Base-by-base conservation (phyloP, 805 yeast genomes). In the Wickerhamomyces xylosicus region DNA sequence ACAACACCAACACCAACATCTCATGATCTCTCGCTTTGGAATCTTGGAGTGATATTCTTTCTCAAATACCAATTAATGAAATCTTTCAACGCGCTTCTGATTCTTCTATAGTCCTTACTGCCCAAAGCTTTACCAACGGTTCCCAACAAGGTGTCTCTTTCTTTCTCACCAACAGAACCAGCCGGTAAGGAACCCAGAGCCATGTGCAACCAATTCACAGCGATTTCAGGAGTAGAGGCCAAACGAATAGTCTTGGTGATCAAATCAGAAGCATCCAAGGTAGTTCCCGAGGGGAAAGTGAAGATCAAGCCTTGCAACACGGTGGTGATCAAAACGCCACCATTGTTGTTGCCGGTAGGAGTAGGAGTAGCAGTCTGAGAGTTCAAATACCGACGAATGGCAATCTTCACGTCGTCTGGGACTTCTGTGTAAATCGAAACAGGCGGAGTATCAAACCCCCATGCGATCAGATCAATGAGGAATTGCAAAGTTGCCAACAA, bases 371-470 rank as follows among this genome's bases (percentile, higher is more conserved):
- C 25, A 10, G 6, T 21, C 6, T 21, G 6, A 37, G 63, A 57
- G 22, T 67, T 57, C 29, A 79, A 57, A 33, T 78, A 63, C 28
- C 59, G 58, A 37, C 71, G 54, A 18, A 80, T 64, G 34, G 69
- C 67, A 19, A 58, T 53, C 41, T 73, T 71, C 46, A 83, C 71
- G 33, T 65, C 66, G n/a, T 64, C 67, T 10, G 82, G 79, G 33
- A 77, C 73, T 17, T 61, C 62, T 17, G 69, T 73, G 39, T 72
- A 69, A 32, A 80, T 70, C 7, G 95, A 80, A 16, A 84, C 69
- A 5, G 96, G 95, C 2, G 95, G 87, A 9, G 72, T 65, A 20
- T 72, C 79, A 47, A 80, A 74, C 1, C 95, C 95, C 90, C 94
- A 89, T 6, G 87, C 74, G 18, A 84, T 60, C 28, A 86, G 66